Evolutionary conservation across 2,329 filamentous ascomycete genomes (phyloP).

Genomic region (Verticillium zaregamsianum): DNA sequence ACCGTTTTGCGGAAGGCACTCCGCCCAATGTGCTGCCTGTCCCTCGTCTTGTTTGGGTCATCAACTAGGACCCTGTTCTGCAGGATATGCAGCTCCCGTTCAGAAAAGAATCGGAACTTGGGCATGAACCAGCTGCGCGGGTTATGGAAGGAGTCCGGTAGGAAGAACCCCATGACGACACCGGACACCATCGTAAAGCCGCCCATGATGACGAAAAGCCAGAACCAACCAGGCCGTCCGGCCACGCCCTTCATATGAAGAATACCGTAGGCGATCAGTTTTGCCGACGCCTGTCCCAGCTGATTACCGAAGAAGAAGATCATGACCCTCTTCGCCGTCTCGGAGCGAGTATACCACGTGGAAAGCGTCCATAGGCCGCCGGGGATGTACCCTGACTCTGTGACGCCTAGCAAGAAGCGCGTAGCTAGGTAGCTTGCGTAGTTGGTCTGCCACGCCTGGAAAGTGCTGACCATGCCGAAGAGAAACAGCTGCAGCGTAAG

Average conservation of each 20-base stretch:
- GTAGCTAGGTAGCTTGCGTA: conserved; percentile 44
- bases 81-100: conserved; percentile 36
- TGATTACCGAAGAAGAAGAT: conserved; percentile 55
- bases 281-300: conserved; percentile 38
- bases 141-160: conserved; percentile 40
- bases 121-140: conserved; percentile 38
- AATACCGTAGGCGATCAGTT: conserved; percentile 39
- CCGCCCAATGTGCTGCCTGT: conserved; percentile 41
- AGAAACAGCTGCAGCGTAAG: conserved; percentile 48
- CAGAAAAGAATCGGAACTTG: conserved; percentile 26
- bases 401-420: conserved; percentile 47
- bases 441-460: conserved; percentile 47
- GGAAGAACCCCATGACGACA: conserved; percentile 34
- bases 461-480: conserved; percentile 48
- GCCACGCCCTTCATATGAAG: conserved; percentile 44
- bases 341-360: conserved; percentile 49
- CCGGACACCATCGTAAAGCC: conserved; percentile 43
- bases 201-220: conserved; percentile 51
- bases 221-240: conserved; percentile 50
- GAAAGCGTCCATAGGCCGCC: conserved; percentile 47
- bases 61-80: conserved; percentile 35
- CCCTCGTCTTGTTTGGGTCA: conserved; percentile 40
- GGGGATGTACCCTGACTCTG: conserved; percentile 52
- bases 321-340: conserved; percentile 48
- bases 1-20: conserved; percentile 39